Evolutionary conservation across 257 asterid species (phyloP), one percentile per base, ranked within the genome.

Genomic region (Solanum piurae): DNA sequence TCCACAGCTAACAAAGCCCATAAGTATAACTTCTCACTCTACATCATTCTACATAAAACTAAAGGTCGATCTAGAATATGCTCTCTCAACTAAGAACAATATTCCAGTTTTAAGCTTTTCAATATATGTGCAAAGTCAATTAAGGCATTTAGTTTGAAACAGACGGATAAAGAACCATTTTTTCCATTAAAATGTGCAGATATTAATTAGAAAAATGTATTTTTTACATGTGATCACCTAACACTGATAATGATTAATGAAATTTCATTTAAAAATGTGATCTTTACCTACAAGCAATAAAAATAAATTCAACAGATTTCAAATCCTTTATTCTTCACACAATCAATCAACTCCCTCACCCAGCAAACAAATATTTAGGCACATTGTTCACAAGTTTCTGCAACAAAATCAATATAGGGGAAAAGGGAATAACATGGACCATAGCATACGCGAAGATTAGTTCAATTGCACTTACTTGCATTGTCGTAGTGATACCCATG

Each of bases 401-500:
- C 72, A 10, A 86, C 76, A 29, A 5, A 49, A 46, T 75, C 5
- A 36, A 42, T 12, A 27, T 21, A 12, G 87, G 69, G 90, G 9
- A 11, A 40, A 80, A 29, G 34, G 36, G 36, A 40, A n/a, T 4
- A 38, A 38, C 60, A 40, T 18, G 64, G 64, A 55, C 25, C 64
- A 55, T 20, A 40, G 36, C 7, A 77, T 12, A 77, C 2, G 62
- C 5, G 23, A n/a, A 76, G 60, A 46, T 37, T 2, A 76, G 60
- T 40, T 42, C 60, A 77, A 7, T 40, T 77, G 69, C 31, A 7
- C 90, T 92, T 95, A 95, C 99, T 79, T 91, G 90, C 99, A 95
- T 93, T 60, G 99, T 94, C 73, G 98, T 92, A 60, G 98, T 95
- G 87, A 93, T 76, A 91, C 92, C 88, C 94, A 95, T 90, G 89